These are phyloP conservation scores for Microcyclospora tardicrescens DNA, from an alignment of 2,329 filamentous ascomycete genomes.

Conservation along the genomic window DNA sequence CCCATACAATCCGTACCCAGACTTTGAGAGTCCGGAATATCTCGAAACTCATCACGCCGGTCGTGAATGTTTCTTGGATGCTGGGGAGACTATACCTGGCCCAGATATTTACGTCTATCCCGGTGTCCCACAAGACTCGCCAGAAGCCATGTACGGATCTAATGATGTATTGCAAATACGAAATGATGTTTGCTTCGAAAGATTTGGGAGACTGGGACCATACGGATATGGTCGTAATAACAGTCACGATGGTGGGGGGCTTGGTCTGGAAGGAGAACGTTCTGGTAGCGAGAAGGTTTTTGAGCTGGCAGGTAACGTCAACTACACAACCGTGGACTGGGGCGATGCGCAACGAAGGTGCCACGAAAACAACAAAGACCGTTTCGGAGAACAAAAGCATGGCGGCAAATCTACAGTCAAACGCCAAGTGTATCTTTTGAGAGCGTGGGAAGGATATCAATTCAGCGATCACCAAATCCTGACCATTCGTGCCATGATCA, in stretches of 20 bases:
- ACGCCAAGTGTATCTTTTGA: constrained; percentile 70
- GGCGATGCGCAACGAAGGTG: constrained; percentile 35
- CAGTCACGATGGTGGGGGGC: constrained; percentile 36
- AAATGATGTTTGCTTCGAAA: constrained; percentile 38
- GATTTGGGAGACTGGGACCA: constrained; percentile 36
- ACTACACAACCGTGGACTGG: constrained; percentile 38
- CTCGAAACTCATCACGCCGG: constrained; percentile 40
- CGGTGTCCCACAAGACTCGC: constrained; percentile 37
- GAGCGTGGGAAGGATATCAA: constrained; percentile 69
- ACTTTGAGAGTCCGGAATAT: constrained; percentile 30
- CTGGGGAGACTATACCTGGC: constrained; percentile 39
- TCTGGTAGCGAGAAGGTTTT: constrained; percentile 38
- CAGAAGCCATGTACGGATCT: constrained; percentile 35
- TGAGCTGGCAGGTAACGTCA: constrained; percentile 33
- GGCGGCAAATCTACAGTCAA: constrained; percentile 28
- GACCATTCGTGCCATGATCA: constrained; percentile 70
- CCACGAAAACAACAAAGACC: constrained; percentile 36
- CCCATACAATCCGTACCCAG: constrained; percentile 34
- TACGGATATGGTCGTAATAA: constrained; percentile 39
- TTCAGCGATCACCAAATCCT: constrained; percentile 71
- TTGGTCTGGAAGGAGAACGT: constrained; percentile 31
- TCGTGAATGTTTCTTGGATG: constrained; percentile 51
- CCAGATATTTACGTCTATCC: constrained; percentile 56
- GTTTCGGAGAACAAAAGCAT: constrained; percentile 26
- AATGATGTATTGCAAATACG: constrained; percentile 35